Base-by-base conservation (phyloP, 2,329 filamentous ascomycete genomes). In the Stagonosporopsis chrysanthemi region DNA sequence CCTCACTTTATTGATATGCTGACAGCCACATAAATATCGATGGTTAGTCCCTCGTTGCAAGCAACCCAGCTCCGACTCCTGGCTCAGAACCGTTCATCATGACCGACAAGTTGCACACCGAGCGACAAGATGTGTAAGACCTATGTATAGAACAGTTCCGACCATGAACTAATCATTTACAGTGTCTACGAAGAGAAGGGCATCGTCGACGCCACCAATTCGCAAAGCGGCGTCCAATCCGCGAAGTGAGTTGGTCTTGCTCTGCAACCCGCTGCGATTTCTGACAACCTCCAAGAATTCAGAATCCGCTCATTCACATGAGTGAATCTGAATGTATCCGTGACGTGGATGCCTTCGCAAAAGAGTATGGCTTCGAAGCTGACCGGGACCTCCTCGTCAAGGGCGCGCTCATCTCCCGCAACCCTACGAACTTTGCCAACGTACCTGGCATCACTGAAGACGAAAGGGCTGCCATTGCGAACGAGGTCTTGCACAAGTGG, bases 401-500 rank as follows among this genome's bases (percentile, higher is more conserved):
- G 62, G 80, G 80, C 9, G 82, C 82, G 19, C 67, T 83, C 17
- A 70, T 83, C 19, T 80, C 82, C 3, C 81, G 82, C 71, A 51
- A 62, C 31, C 66, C 66, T 3, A 40, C 51, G 2, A 58, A 52
- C 9, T 64, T 68, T 33, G 62, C 60, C 11, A 40, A 41, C 1
- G 57, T 67, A 3, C 31, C 49, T 14, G 65, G 54, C 8, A 58
- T 69, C n/a, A 58, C 57, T 29, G 60, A 69, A 36, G 58, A 60
- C 0, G 66, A 69, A 24, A 63, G 55, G 26, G 29, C 56, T 35
- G 56, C 61, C 6, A 58, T 69, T 29, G 47, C 55, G 22, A 64
- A 64, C n/a, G 66, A 69, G 41, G 52, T 60, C 23, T 42, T 86
- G 83, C 80, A 79, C 19, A 87, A 85, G 67, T 90, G 88, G 58